These are phyloP conservation scores for Mycena floridula DNA, from an alignment of 768 basidiomycete genomes.

Conservation along the genomic window DNA sequence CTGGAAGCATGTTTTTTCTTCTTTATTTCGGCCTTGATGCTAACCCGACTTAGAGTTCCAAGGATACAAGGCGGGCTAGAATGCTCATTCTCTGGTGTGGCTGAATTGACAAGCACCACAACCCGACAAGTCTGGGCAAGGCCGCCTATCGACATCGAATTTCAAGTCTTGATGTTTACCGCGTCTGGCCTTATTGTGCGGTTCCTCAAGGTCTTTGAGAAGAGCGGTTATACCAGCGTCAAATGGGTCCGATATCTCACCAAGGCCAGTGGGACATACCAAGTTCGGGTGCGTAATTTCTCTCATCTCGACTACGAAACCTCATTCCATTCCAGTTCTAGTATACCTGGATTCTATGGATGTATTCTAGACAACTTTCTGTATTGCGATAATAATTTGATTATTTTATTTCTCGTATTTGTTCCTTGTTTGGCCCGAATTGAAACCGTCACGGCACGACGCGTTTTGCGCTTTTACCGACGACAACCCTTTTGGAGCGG, in stretches of 20 bases:
- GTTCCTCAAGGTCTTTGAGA: slow-evolving; percentile 98
- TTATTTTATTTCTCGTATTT: not conserved
- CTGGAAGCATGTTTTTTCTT: slow-evolving; percentile 78
- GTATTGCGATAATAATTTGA: not conserved
- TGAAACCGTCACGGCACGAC: too few relatives aligned
- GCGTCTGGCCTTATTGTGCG: slow-evolving; percentile 93
- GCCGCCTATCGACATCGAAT: slow-evolving; percentile 97
- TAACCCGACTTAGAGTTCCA: slow-evolving; percentile 58
- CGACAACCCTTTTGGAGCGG: too few relatives aligned
- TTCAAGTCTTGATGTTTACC: slow-evolving; percentile 99
- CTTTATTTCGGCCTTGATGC: slow-evolving; percentile 3
- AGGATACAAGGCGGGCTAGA: slow-evolving; percentile 92
- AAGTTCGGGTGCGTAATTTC: slow-evolving; percentile 89
- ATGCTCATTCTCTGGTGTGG: slow-evolving; percentile 76
- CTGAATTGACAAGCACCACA: slow-evolving; percentile 82
- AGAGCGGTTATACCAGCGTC: slow-evolving; percentile 87
- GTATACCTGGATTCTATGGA: too few relatives aligned
- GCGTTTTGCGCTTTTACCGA: too few relatives aligned
- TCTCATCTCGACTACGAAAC: not conserved
- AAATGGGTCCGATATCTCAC: slow-evolving; percentile 96
- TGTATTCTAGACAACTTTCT: too few relatives aligned
- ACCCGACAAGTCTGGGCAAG: slow-evolving; percentile 95
- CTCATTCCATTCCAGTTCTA: not conserved
- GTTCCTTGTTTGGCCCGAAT: too few relatives aligned
- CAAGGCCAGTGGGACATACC: slow-evolving; percentile 90